Conservation (phyloP, 352 stramenopile genomes). For the Phytophthora citricola region DNA sequence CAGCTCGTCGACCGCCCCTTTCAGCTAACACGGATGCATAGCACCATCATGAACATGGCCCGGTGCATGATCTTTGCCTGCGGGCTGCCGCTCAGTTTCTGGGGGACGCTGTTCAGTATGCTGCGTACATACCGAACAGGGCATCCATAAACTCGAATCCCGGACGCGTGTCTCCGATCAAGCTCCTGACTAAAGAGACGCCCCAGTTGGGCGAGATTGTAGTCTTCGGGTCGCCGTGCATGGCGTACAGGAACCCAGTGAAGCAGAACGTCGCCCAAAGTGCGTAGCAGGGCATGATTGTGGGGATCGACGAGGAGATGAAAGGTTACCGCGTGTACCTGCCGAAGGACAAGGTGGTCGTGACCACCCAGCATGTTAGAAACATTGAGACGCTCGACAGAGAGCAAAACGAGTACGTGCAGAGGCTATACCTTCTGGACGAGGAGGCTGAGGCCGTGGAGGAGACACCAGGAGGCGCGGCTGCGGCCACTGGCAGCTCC, state of each 20-base stretch:
- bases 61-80: conserved; percentile 1
- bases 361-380: not conserved
- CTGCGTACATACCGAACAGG: conserved; percentile 29
- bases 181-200: not conserved
- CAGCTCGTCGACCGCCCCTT: no score
- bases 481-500: no score
- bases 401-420: not conserved
- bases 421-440: not conserved
- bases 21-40: conserved; percentile 21
- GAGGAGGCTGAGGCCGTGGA: not conserved
- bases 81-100: conserved; percentile 26
- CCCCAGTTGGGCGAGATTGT: conserved; percentile 9
- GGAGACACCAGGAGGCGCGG: not conserved
- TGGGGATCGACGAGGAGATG: not conserved
- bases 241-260: not conserved
- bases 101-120: conserved; percentile 36
- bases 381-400: not conserved
- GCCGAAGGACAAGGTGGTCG: not conserved
- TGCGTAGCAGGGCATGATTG: not conserved
- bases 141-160: conserved; percentile 19
- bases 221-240: not conserved
- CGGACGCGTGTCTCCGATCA: not conserved
- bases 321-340: not conserved
- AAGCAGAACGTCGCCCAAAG: not conserved
- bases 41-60: conserved; percentile 30